Conservation (phyloP, 208 protist genomes). For the Kentomonas sorsogonicus region DNA sequence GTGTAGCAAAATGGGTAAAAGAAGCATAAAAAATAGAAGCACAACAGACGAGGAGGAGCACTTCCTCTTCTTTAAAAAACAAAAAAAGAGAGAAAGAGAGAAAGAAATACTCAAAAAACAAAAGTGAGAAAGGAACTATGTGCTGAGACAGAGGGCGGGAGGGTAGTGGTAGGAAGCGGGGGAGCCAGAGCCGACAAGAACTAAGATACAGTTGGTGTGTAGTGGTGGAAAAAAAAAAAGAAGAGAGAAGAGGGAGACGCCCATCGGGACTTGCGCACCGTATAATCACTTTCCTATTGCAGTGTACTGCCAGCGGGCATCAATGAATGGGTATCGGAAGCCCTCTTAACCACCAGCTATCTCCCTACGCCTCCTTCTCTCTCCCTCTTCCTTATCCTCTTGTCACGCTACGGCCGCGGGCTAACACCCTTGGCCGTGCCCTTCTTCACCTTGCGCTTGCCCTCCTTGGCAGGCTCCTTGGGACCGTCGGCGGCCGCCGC, state of each 20-base stretch:
- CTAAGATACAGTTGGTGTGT: not conserved
- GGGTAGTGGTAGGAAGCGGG: not conserved
- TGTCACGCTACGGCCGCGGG: too few relatives aligned
- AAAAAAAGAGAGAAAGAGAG: constrained; percentile 10
- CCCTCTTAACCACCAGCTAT: not conserved
- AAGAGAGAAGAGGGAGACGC: too few relatives aligned
- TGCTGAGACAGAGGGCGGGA: constrained; percentile 6
- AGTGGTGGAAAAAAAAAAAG: constrained; percentile 12
- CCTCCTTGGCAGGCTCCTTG: too few relatives aligned
- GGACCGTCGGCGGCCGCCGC: too few relatives aligned
- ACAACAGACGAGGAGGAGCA: constrained; percentile 3
- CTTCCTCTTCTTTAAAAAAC: not conserved
- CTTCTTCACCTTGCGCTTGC: too few relatives aligned
- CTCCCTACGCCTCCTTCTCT: not conserved
- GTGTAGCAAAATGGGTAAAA: constrained; percentile 1
- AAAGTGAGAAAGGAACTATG: not conserved
- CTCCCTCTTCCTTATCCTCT: not conserved
- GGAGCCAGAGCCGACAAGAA: not conserved
- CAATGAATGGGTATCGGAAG: not conserved
- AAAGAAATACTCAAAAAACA: not conserved
- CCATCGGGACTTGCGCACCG: too few relatives aligned
- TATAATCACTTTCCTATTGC: too few relatives aligned
- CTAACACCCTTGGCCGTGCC: too few relatives aligned
- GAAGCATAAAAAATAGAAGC: constrained; percentile 6
- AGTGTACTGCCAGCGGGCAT: too few relatives aligned